Evolutionary conservation across 2,329 filamentous ascomycete species (phyloP), one percentile per base, ranked within the genome.

Genomic region (Herpomyces periplanetae): DNA sequence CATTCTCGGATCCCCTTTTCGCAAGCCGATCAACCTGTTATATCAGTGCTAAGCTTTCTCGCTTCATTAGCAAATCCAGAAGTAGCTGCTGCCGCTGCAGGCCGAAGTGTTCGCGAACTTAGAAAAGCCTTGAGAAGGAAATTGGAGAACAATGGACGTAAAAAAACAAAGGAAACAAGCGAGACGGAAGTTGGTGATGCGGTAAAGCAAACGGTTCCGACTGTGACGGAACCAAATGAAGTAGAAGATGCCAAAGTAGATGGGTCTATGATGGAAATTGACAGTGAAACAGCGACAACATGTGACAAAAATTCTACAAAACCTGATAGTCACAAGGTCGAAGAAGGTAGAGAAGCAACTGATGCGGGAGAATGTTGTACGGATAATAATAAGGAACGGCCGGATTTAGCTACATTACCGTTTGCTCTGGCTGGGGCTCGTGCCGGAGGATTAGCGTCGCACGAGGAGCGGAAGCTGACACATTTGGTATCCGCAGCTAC

Each of bases 401-500:
- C 7, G 14, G 14, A n/a, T 8, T 9, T 8, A 15, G 14, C n/a
- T n/a, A n/a, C n/a, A 8, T 8, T 15, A 7, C 7, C 73, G 2
- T 51, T 96, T 19, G 71, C 68, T 8, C 54, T 73, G 5, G 63
- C 75, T 25, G 73, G 73, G 6, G 71, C 68, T 2, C 65, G 80
- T 24, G 56, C 73, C 2, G 63, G 65, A 4, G 80, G 63, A 3
- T 56, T 96, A 13, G 73, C 75, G 11, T 88, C 75, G 3, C 71
- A 91, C 30, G 75, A 91, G 38, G 80, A 96, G 39, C 65, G 84
- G 22, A 71, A 88, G 39, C 80, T 91, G 55, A 85, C 73, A 9
- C 64, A 71, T 8, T 55, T 91, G 17, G 68, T 96, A 5, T 75
- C 71, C 2, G 64, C 71, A 4, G 69, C 71, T 0, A 68, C 87